A percentile compares a stretch with the other conserved stretches of the same genome.
Conservation (phyloP, 768 basidiomycete genomes). For the Paxillus involutus region DNA sequence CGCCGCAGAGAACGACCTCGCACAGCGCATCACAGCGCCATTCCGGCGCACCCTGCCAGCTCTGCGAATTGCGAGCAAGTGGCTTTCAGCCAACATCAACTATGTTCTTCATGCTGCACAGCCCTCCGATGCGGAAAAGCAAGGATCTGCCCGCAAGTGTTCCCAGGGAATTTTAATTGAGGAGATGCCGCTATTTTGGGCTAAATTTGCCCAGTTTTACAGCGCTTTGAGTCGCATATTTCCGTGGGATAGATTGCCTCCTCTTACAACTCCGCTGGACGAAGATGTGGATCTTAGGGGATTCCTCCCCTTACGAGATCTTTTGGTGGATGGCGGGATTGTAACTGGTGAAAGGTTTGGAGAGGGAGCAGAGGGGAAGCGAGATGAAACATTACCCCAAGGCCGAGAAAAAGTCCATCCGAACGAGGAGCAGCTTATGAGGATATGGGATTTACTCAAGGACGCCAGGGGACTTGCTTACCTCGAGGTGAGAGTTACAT, state of each 20-base stretch:
- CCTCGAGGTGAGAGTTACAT: conserved; percentile 48
- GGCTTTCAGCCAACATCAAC: conserved; percentile 76
- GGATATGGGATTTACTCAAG: conserved; percentile 79
- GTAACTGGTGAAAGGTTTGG: conserved; percentile 11
- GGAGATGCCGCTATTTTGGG: conserved; percentile 63
- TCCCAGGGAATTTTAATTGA: conserved; percentile 28
- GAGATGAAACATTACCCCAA: conserved; percentile 26
- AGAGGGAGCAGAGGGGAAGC: conserved; percentile 22
- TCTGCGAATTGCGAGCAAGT: conserved; percentile 84
- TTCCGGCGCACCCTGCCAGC: conserved; percentile 87
- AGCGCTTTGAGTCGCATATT: conserved; percentile 63
- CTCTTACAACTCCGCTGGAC: conserved; percentile 64
- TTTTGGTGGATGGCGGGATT: conserved; percentile 40
- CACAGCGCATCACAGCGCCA: conserved; percentile 80
- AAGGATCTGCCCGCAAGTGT: conserved; percentile 11
- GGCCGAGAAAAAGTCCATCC: conserved; percentile 65
- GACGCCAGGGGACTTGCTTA: conserved; percentile 65
- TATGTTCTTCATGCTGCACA: conserved; percentile 55
- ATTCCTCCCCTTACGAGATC: conserved; percentile 76
- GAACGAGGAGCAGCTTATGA: conserved; percentile 94
- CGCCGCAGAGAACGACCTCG: conserved; percentile 57
- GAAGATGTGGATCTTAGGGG: conserved; percentile 91
- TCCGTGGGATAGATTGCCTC: conserved; percentile 60
- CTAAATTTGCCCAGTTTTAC: conserved; percentile 64
- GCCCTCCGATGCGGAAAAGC: conserved; percentile 21